Conservation (phyloP, 2,329 filamentous ascomycete species). For the Cladophialophora bantiana region DNA sequence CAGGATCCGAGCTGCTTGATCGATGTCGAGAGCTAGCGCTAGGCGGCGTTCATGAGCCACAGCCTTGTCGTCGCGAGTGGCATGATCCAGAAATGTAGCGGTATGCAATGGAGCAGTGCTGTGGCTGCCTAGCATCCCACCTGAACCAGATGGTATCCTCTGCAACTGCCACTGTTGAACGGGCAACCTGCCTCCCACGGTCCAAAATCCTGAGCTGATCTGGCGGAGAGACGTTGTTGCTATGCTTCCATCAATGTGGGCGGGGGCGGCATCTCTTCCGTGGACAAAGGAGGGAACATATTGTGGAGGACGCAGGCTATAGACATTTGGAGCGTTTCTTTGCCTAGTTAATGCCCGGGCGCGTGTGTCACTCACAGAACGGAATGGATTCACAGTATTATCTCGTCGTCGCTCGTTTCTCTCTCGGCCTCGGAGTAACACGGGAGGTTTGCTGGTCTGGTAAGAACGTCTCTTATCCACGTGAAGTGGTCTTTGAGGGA, state of each 20-base stretch:
- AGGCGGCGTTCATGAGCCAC: slow-evolving; percentile 76
- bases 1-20: slow-evolving; percentile 72
- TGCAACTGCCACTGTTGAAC: slow-evolving; percentile 53
- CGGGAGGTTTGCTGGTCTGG: slow-evolving; percentile 58
- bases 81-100: slow-evolving; percentile 62
- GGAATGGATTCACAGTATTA: slow-evolving; percentile 61
- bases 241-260: slow-evolving; percentile 44
- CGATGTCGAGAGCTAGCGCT: slow-evolving; percentile 80
- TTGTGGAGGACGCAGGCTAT: slow-evolving; percentile 33
- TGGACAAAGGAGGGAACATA: slow-evolving; percentile 42
- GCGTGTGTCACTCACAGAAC: slow-evolving; percentile 48
- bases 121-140: slow-evolving; percentile 70
- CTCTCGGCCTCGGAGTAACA: slow-evolving; percentile 48
- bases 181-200: slow-evolving; percentile 74
- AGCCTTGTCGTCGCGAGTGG: slow-evolving; percentile 64
- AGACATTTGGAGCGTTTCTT: slow-evolving; percentile 27
- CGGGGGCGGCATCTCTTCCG: slow-evolving; percentile 60
- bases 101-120: slow-evolving; percentile 72
- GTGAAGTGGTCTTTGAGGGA: slow-evolving; percentile 31
- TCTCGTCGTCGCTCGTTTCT: slow-evolving; percentile 54
- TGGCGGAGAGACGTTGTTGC: slow-evolving; percentile 49
- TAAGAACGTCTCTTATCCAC: slow-evolving; percentile 50
- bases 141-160: slow-evolving; percentile 66
- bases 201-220: slow-evolving; percentile 77
- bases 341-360: slow-evolving; percentile 30